phyloP scores from a whole-genome alignment of 2,329 filamentous ascomycete species.

The Endocalyx cinctus region DNA sequence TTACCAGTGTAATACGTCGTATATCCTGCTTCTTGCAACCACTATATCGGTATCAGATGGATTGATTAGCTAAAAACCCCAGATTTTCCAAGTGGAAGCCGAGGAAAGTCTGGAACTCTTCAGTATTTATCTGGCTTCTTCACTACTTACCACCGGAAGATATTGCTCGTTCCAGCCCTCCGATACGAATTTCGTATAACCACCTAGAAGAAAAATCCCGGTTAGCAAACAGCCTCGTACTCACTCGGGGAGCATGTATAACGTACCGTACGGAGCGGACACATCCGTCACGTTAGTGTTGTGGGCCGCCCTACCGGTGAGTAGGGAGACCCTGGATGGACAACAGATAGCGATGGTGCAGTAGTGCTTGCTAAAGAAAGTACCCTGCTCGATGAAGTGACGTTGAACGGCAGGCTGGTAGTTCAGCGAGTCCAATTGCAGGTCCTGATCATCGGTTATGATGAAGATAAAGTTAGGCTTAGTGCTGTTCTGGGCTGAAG shows the following conservation, averaged over 20 bases:
- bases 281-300: constrained; percentile 56
- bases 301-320: constrained; percentile 53
- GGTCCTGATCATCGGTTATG: constrained; percentile 56
- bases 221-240: constrained; percentile 26
- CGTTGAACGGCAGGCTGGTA: constrained; percentile 46
- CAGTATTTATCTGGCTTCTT: too few relatives aligned
- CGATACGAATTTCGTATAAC: constrained; percentile 46
- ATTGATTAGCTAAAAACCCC: neutral
- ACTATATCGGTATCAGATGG: constrained; percentile 18
- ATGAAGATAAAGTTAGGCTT: constrained; percentile 53
- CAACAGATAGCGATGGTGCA: constrained; percentile 54
- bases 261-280: constrained; percentile 42
- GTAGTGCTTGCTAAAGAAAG: constrained; percentile 48
- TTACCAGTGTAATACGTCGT: constrained; percentile 54
- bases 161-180: constrained; percentile 49
- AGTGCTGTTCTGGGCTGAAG: too few relatives aligned
- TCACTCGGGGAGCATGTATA: constrained; percentile 18
- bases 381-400: constrained; percentile 46
- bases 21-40: constrained; percentile 50
- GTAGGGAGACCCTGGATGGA: constrained; percentile 50
- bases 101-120: neutral
- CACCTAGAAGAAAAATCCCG: constrained; percentile 22
- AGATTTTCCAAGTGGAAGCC: neutral
- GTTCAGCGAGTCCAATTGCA: constrained; percentile 46
- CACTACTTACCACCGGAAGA: constrained; percentile 40